A percentile compares a stretch with the other conserved stretches of the same genome.
Evolutionary conservation across 495 filamentous ascomycete genomes (phyloP).

Genomic region (Tuber indicum): DNA sequence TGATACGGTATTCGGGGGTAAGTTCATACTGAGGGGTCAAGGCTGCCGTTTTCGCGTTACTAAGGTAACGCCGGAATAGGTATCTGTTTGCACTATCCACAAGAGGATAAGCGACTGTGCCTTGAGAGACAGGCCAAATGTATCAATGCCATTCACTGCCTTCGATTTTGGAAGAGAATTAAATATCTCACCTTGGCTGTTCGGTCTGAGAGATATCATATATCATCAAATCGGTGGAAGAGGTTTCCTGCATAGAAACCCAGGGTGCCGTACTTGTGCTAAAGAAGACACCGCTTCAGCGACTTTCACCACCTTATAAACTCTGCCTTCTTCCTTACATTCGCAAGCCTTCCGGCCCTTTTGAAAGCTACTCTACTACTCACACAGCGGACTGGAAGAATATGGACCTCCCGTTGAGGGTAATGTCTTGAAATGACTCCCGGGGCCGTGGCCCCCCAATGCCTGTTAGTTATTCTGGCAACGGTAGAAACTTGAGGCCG

Average conservation of each 20-base stretch:
- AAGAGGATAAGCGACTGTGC: background rate
- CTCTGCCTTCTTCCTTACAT: background rate
- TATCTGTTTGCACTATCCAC: background rate
- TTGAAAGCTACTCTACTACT: background rate
- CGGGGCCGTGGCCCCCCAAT: background rate
- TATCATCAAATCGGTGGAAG: background rate
- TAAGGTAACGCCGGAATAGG: background rate
- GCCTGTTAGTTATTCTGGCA: background rate
- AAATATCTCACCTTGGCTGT: background rate
- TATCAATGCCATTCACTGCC: background rate
- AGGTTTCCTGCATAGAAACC: background rate
- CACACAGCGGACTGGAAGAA: background rate
- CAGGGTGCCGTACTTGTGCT: background rate
- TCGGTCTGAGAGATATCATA: background rate
- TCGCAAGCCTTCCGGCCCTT: background rate
- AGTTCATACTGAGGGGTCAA: background rate
- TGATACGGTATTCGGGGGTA: background rate
- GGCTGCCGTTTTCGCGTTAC: constrained; percentile 1
- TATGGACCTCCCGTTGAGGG: background rate
- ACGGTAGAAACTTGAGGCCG: background rate
- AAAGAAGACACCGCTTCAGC: background rate
- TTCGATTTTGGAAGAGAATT: background rate
- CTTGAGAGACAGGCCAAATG: background rate
- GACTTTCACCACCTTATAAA: background rate
- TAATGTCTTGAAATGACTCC: background rate